Base-by-base conservation (phyloP, 1,139 yeast species). In the Blastobotrys serpentis region DNA sequence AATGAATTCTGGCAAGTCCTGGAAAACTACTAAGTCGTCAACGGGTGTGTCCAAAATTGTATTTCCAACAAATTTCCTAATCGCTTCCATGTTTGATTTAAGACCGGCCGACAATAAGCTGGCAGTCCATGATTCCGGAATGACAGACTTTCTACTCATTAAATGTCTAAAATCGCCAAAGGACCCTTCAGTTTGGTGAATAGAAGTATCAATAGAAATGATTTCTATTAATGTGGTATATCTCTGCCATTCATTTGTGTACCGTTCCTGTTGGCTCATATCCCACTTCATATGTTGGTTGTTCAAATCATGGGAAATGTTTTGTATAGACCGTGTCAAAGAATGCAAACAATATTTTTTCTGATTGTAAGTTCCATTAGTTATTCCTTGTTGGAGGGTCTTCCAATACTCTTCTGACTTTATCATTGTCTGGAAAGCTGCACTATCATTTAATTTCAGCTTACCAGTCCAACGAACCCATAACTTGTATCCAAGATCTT, bases 151-250 rank as follows among this genome's bases (percentile, higher is more conserved):
- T 1, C 63, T 56, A 1, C 79, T 76, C 37, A 87, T 72, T 19
- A 87, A 66, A 1, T 69, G 69, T 3, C 81, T 65, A 37, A 89
- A 76, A 59, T 87, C 96, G 5, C 69, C 68, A 1, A 78, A 67
- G 0, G 95, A 94, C 10, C 89, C 96, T 56, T 83, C 83, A 0
- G 92, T 82, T 65, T 89, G 97, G 60, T 89, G 90, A 58, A 86
- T 70, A 0, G 96, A 86, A 0, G 96, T 83, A 63, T 89, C 97
- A 43, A 89, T 76, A 1, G 89, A 94, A 36, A 87, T 69, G 43
- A 89, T 84, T 61, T 89, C 96, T 56, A 81, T 84, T 11, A 89
- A 68, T 0, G 96, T 86, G 29, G 81, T 73, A 59, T 73, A 89
- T 52, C 87, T 74, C 43, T 78, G 75, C 96, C 96, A 89, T 42